These are phyloP conservation scores for Hanseniaspora singularis DNA, from an alignment of 805 yeast species.

Conservation along the genomic window DNA sequence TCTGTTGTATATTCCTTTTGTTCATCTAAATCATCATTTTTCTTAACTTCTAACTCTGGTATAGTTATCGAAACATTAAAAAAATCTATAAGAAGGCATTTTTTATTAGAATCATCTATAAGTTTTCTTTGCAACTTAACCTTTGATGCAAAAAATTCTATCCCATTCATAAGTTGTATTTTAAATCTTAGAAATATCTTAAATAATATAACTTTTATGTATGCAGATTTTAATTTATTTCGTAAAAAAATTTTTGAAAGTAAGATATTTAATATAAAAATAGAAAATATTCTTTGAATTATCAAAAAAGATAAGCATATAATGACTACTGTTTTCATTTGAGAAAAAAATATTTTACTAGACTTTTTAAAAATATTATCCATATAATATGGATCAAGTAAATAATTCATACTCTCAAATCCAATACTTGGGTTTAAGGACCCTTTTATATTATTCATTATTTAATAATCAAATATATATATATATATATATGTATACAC, in stretches of 20 bases:
- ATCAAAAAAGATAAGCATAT: neutral
- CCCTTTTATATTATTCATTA: no score
- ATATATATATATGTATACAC: no score
- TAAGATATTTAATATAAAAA: neutral
- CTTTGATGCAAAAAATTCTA: slow-evolving; percentile 5
- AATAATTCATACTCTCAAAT: no score
- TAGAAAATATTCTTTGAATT: slow-evolving; percentile 6
- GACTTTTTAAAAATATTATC: neutral
- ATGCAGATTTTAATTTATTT: neutral
- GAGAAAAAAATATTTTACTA: neutral
- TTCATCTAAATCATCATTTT: neutral
- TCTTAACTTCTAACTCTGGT: neutral
- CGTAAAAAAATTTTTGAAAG: neutral
- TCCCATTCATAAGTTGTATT: neutral
- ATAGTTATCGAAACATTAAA: neutral
- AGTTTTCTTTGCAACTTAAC: slow-evolving; percentile 8
- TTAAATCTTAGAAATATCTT: slow-evolving; percentile 4
- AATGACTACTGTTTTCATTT: neutral
- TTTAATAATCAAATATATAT: no score
- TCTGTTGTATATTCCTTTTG: neutral
- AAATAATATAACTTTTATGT: slow-evolving; percentile 1
- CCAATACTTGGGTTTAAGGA: no score
- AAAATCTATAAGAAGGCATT: slow-evolving; percentile 7
- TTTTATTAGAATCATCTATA: slow-evolving; percentile 10
- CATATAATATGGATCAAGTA: no score